Evolutionary conservation across 192 early-diverging fungal genomes (phyloP).

Genomic region (Podila minutissima): DNA sequence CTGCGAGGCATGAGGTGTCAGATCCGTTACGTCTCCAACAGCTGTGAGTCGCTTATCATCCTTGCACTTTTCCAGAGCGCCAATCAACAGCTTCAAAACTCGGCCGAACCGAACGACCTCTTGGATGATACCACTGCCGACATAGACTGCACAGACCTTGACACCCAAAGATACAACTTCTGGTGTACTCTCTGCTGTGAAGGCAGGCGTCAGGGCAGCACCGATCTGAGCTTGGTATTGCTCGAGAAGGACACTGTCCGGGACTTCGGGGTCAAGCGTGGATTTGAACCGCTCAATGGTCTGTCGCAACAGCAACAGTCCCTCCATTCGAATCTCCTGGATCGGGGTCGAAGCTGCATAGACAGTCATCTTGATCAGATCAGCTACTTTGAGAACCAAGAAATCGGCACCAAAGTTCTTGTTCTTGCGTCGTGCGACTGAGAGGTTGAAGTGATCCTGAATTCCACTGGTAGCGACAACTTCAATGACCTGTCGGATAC

Average conservation of each 20-base stretch:
- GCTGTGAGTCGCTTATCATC: conserved; percentile 58
- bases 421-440: conserved; percentile 62
- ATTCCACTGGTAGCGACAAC: conserved; percentile 63
- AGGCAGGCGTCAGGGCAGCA: conserved; percentile 90
- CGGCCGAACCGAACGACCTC: conserved; percentile 78
- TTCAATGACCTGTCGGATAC: conserved; percentile 73
- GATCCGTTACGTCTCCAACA: conserved; percentile 64
- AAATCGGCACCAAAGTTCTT: conserved; percentile 72
- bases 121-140: conserved; percentile 88
- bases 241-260: conserved; percentile 82
- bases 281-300: conserved; percentile 68
- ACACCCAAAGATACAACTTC: conserved; percentile 82
- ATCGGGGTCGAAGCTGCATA: conserved; percentile 85
- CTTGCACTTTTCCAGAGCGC: conserved; percentile 76
- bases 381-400: conserved; percentile 79
- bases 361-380: conserved; percentile 92
- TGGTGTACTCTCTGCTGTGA: conserved; percentile 77
- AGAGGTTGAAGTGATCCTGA: conserved; percentile 78
- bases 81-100: conserved; percentile 75
- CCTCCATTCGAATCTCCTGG: conserved; percentile 78
- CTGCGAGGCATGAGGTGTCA: conserved; percentile 79
- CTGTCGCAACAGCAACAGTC: conserved; percentile 81
- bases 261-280: conserved; percentile 90
- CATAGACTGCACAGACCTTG: conserved; percentile 83
- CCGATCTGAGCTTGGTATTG: conserved; percentile 96